These are phyloP conservation scores for Hypericum androsaemum DNA, from an alignment of 345 rosid genomes.

Conservation along the genomic window DNA sequence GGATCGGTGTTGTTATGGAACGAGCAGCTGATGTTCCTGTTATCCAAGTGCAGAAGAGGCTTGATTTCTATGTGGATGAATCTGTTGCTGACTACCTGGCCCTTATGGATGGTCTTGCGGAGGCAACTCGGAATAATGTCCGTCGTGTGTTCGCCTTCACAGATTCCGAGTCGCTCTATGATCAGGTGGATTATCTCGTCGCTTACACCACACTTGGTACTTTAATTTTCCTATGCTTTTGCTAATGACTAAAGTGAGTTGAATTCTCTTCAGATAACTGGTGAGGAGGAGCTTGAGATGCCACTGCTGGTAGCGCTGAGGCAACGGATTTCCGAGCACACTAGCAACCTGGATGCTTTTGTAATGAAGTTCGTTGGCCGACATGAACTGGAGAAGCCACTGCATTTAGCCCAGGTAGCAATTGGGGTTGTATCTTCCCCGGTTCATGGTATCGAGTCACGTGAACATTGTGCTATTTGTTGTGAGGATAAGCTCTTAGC, in stretches of 20 bases:
- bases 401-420: constrained; percentile 67
- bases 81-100: constrained; percentile 82
- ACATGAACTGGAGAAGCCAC: constrained; percentile 47
- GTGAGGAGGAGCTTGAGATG: constrained; percentile 47
- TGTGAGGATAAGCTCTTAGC: constrained; percentile 62
- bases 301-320: constrained; percentile 68
- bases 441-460: constrained; percentile 26
- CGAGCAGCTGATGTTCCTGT: constrained; percentile 37
- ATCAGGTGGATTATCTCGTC: constrained; percentile 44
- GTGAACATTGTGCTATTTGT: constrained; percentile 72
- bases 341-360: constrained; percentile 54
- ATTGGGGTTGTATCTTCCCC: constrained; percentile 58
- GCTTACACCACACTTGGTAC: constrained; percentile 1
- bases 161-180: constrained; percentile 50
- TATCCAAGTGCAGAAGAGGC: constrained; percentile 84
- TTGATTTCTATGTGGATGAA: constrained; percentile 71
- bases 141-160: constrained; percentile 61
- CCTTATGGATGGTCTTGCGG: constrained; percentile 71
- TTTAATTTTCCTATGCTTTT: too few species aligned
- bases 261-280: constrained; percentile 32
- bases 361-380: constrained; percentile 49
- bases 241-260: too few species aligned
- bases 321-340: constrained; percentile 62
- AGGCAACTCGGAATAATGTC: constrained; percentile 52
- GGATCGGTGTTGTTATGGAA: constrained; percentile 85